Conservation (phyloP, 805 yeast genomes). For the Torulaspora indica region DNA sequence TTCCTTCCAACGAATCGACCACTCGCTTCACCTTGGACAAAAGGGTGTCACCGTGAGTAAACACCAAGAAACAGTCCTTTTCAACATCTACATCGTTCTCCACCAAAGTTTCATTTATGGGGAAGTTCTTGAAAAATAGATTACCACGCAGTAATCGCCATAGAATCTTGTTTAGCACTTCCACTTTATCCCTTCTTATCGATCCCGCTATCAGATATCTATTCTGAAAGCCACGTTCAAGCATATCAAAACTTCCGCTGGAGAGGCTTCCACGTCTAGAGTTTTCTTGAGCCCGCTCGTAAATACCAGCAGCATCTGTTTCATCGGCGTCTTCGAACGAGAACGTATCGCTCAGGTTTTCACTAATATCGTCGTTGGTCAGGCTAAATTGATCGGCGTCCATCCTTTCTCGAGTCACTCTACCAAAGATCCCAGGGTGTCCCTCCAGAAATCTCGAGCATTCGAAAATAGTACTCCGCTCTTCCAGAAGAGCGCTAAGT, state of each 20-base stretch:
- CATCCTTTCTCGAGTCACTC: constrained; percentile 17
- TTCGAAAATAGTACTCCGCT: constrained; percentile 55
- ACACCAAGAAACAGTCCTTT: constrained; percentile 81
- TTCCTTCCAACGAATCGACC: constrained; percentile 86
- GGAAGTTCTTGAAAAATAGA: constrained; percentile 68
- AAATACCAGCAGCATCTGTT: constrained; percentile 10
- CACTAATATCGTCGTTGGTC: constrained; percentile 19
- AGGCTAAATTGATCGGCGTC: constrained; percentile 27
- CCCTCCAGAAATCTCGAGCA: constrained; percentile 46
- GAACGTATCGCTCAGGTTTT: constrained; percentile 27
- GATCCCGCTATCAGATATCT: constrained; percentile 60
- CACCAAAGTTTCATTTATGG: constrained; percentile 62
- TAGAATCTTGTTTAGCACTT: constrained; percentile 69
- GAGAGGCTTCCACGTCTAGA: constrained; percentile 9
- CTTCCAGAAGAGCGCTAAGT: constrained; percentile 64
- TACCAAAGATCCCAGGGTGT: constrained; percentile 33
- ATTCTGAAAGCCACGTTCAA: constrained; percentile 38
- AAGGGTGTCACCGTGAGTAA: constrained; percentile 83
- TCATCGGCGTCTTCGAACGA: constrained; percentile 22
- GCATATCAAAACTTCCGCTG: constrained; percentile 36
- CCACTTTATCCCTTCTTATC: constrained; percentile 64
- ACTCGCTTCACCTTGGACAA: constrained; percentile 71
- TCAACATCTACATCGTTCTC: constrained; percentile 54
- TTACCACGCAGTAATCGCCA: constrained; percentile 96
- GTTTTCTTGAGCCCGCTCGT: constrained; percentile 9